phyloP scores from a whole-genome alignment of 495 filamentous ascomycete species.

The Glarea lozoyensis region DNA sequence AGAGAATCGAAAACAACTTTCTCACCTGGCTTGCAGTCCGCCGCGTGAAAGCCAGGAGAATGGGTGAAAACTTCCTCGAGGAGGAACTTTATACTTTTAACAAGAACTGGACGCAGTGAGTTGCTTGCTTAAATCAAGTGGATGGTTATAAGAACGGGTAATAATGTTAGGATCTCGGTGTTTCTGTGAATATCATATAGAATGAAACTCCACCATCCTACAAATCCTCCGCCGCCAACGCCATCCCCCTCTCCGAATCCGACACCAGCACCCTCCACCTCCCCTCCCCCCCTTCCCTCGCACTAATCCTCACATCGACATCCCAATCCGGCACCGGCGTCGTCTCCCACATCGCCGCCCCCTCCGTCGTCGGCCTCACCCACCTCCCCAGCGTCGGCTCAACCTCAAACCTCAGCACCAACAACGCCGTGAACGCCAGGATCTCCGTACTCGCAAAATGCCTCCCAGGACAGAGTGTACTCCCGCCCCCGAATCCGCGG shows the following conservation, averaged over 20 bases:
- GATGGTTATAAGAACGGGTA: too few species aligned
- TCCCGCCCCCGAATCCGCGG: conserved; percentile 43
- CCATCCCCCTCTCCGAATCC: background rate
- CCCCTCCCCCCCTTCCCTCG: conserved; percentile 6
- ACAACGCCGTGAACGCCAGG: conserved; percentile 32
- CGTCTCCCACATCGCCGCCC: background rate
- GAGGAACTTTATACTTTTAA: background rate
- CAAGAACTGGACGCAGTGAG: background rate
- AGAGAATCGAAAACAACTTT: too few species aligned
- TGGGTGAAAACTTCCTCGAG: background rate
- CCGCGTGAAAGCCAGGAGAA: background rate
- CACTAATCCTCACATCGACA: conserved; percentile 7
- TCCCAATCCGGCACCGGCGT: background rate
- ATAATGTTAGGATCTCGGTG: too few species aligned
- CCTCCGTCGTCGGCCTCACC: background rate
- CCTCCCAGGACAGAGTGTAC: conserved; percentile 44
- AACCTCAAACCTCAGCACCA: conserved; percentile 38
- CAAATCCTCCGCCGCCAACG: background rate
- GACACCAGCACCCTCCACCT: background rate
- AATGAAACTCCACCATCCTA: too few species aligned
- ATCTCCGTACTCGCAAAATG: conserved; percentile 47
- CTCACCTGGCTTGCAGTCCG: too few species aligned
- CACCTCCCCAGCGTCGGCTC: conserved; percentile 17
- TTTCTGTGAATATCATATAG: too few species aligned
- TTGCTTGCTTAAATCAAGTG: too few species aligned